A percentile compares a stretch with the other conserved stretches of the same genome.
Evolutionary conservation across 805 yeast genomes (phyloP).

Genomic region (Lachancea lanzarotensis): DNA sequence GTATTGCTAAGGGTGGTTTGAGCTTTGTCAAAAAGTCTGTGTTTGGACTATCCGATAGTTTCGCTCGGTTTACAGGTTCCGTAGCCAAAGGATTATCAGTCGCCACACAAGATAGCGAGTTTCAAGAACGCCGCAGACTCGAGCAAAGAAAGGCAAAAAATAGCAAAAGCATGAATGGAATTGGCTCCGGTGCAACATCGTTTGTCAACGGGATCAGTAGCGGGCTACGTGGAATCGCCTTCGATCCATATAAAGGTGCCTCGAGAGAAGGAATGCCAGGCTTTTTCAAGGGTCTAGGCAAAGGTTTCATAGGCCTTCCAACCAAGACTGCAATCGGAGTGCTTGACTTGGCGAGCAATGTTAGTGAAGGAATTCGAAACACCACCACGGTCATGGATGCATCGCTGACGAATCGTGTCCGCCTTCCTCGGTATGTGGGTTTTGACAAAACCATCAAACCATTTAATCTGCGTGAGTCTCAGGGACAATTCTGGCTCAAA

Average conservation of each 20-base stretch:
- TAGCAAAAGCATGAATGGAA: conserved; percentile 76
- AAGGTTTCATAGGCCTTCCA: conserved; percentile 91
- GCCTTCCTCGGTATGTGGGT: conserved; percentile 74
- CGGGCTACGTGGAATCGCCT: conserved; percentile 85
- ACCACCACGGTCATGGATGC: conserved; percentile 87
- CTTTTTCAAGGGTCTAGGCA: conserved; percentile 88
- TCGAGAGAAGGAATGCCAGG: conserved; percentile 85
- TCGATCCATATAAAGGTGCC: conserved; percentile 88
- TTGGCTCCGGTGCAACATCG: conserved; percentile 82
- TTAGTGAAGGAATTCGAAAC: conserved; percentile 88
- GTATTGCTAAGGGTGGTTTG: conserved; percentile 91
- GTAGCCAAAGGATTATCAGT: conserved; percentile 89
- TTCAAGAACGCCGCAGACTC: conserved; percentile 74
- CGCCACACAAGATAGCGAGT: conserved; percentile 79
- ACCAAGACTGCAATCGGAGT: conserved; percentile 95
- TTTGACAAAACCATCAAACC: conserved; percentile 69
- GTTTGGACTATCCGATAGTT: conserved; percentile 89
- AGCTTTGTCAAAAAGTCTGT: conserved; percentile 92
- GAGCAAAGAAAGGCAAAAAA: conserved; percentile 74
- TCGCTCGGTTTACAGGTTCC: conserved; percentile 89
- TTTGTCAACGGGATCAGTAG: conserved; percentile 80
- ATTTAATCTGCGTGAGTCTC: conserved; percentile 74
- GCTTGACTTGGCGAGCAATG: conserved; percentile 84
- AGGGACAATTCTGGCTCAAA: conserved; percentile 91
- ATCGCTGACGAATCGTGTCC: conserved; percentile 66